A percentile compares a stretch with the other conserved stretches of the same genome.
Conservation (phyloP, 179 eudicot genomes). For the Heliamphora ciliata region DNA sequence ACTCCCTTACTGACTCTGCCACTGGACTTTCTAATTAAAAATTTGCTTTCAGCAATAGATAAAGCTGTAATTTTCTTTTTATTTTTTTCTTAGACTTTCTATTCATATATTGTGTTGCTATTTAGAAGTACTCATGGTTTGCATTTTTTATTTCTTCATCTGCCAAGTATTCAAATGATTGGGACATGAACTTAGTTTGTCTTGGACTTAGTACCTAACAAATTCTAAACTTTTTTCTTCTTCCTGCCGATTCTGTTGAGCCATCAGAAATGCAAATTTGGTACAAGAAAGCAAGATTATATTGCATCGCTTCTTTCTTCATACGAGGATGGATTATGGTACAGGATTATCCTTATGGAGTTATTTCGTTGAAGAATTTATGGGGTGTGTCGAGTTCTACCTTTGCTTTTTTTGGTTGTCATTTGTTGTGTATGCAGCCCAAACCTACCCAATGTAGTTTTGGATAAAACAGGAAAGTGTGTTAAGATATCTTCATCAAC, state of each 20-base stretch:
- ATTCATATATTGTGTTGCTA: background rate
- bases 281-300: conserved; percentile 65
- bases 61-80: background rate
- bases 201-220: too few relatives aligned
- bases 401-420: background rate
- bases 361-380: background rate
- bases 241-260: conserved; percentile 19
- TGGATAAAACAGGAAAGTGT: conserved; percentile 52
- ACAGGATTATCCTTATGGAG: conserved; percentile 14
- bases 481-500: conserved; percentile 56
- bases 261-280: conserved; percentile 45
- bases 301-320: conserved; percentile 50
- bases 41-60: background rate
- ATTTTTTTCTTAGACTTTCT: background rate
- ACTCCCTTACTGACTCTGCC: too few relatives aligned
- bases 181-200: too few relatives aligned
- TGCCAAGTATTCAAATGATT: background rate
- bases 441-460: conserved; percentile 37
- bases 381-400: background rate
- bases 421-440: conserved; percentile 41
- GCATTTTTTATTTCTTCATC: conserved; percentile 4
- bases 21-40: background rate
- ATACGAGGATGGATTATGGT: conserved; percentile 53
- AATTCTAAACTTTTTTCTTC: background rate
- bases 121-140: background rate